Percentiles rank a stretch among this genome's conserved stretches.
Evolutionary conservation across 2,329 filamentous ascomycete genomes (phyloP).

Genomic region (Exserohilum rostratum): DNA sequence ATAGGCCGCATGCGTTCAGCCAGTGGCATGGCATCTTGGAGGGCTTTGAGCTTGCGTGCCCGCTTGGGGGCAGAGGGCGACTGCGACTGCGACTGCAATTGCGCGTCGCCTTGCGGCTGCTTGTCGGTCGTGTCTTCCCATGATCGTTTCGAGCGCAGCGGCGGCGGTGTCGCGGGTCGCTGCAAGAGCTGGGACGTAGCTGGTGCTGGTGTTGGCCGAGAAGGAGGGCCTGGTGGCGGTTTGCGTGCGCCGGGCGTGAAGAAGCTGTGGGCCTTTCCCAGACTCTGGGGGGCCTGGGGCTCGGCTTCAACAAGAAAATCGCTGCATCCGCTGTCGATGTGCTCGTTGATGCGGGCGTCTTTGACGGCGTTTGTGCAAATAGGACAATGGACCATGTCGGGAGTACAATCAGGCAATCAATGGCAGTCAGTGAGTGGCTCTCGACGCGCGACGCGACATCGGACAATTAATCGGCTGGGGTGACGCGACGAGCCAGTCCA

Average conservation of each 20-base stretch:
- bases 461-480: constrained; percentile 11
- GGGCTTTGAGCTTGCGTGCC: constrained; percentile 61
- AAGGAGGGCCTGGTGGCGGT: constrained; percentile 14
- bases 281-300: constrained; percentile 30
- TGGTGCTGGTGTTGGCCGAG: constrained; percentile 30
- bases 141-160: constrained; percentile 33
- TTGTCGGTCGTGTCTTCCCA: constrained; percentile 28
- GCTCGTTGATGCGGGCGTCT: constrained; percentile 79
- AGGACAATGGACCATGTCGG: constrained; percentile 72
- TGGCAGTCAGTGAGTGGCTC: constrained; percentile 7
- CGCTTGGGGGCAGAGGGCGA: constrained; percentile 58
- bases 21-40: constrained; percentile 76
- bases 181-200: constrained; percentile 17
- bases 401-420: no score
- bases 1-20: constrained; percentile 92
- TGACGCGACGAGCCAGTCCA: constrained; percentile 22
- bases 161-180: constrained; percentile 37
- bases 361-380: constrained; percentile 79
- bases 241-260: constrained; percentile 61
- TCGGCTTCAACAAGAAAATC: constrained; percentile 65
- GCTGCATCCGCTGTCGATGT: constrained; percentile 84
- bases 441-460: constrained; percentile 21
- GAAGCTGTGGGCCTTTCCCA: constrained; percentile 55
- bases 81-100: constrained; percentile 6
- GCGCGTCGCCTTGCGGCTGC: constrained; percentile 22